Conservation (phyloP, 23 red algal species). For the Gracilaria vermiculophylla region DNA sequence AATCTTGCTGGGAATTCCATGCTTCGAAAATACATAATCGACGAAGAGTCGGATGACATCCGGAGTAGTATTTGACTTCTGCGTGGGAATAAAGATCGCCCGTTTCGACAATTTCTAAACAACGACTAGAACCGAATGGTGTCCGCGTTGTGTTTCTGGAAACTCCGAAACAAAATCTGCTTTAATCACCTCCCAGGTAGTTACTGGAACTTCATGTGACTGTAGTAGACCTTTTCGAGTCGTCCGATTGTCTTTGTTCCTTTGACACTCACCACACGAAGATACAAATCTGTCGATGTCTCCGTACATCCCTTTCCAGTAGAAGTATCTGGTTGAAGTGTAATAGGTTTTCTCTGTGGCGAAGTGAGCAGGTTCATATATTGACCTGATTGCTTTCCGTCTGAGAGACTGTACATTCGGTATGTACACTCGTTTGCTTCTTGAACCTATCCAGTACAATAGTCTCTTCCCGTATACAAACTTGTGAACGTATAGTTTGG, state of each 20-base stretch:
- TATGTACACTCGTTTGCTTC: background rate
- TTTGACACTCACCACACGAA: background rate
- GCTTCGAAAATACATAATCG: constrained; percentile 18
- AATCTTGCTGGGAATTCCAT: background rate
- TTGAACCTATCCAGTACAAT: constrained; percentile 3
- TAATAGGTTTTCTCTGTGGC: background rate
- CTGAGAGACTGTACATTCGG: background rate
- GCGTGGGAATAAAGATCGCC: constrained; percentile 11
- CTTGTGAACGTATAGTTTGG: background rate
- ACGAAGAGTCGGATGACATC: background rate
- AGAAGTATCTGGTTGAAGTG: too few relatives aligned
- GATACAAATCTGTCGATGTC: background rate
- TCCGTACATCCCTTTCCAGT: too few relatives aligned
- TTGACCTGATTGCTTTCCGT: background rate
- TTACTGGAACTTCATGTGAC: constrained; percentile 14
- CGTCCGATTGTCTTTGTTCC: background rate
- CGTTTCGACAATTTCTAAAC: constrained; percentile 44
- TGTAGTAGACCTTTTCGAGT: background rate
- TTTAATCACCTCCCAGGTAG: background rate
- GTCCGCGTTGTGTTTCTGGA: background rate
- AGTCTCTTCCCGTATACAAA: background rate
- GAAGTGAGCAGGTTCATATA: constrained; percentile 25
- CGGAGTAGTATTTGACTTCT: background rate
- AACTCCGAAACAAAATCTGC: constrained; percentile 36
- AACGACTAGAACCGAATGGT: constrained; percentile 24